Percentiles rank a stretch among this genome's conserved stretches.
Conservation (phyloP, 129 eudicot species). For the Mikania micrantha region DNA sequence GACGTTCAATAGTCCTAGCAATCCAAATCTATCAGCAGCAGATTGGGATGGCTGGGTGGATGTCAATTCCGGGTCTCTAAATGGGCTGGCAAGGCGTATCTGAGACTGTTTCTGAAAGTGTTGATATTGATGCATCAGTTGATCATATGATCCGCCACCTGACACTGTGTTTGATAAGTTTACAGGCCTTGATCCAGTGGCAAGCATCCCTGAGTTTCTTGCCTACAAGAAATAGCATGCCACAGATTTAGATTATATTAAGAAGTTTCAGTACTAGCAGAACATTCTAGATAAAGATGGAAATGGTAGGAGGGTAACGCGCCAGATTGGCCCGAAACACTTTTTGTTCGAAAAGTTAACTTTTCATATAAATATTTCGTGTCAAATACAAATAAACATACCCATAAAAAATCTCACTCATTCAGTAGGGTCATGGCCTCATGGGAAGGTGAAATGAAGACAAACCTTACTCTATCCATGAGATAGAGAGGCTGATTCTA, state of each 20-base stretch:
- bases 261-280: background rate
- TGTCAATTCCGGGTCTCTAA: slow-evolving; percentile 65
- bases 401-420: no score
- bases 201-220: slow-evolving; percentile 47
- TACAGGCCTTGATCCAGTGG: slow-evolving; percentile 43
- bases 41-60: slow-evolving; percentile 54
- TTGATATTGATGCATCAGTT: slow-evolving; percentile 75
- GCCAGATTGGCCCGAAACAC: background rate
- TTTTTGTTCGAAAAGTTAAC: background rate
- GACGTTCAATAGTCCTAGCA: slow-evolving; percentile 68
- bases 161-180: slow-evolving; percentile 44
- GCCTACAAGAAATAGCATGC: slow-evolving; percentile 22
- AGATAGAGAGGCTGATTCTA: no score
- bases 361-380: background rate
- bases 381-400: no score
- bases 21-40: slow-evolving; percentile 56
- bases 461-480: no score
- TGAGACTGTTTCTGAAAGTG: slow-evolving; percentile 78
- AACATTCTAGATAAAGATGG: background rate
- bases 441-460: no score
- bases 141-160: slow-evolving; percentile 54
- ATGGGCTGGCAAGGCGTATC: slow-evolving; percentile 53
- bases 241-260: slow-evolving; percentile 4
- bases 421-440: no score
- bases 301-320: background rate